Evolutionary conservation across 192 early-diverging fungal genomes (phyloP), one percentile per base, ranked within the genome.

Genomic region (Spinellus fusiger): DNA sequence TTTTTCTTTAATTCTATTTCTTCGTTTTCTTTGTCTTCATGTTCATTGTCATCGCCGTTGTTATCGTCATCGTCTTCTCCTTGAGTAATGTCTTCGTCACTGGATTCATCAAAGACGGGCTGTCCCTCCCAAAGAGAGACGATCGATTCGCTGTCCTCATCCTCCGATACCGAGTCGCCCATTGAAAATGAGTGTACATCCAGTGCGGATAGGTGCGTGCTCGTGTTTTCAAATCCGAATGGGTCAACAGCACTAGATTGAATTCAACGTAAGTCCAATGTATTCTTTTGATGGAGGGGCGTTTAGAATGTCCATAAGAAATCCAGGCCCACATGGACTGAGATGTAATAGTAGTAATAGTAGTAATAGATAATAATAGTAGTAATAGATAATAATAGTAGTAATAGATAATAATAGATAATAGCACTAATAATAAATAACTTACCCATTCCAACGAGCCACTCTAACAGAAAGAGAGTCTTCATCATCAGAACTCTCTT

Each of bases 401-500:
- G 13, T 9, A 37, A 5, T 37, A 37, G 5, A 37, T 13, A 37
- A n/a, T 13, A 37, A 9, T 5, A 13, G 13, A 37, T 37, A 37
- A 37, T 13, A 37, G 13, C 5, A 37, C 5, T 37, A 37, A 37
- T 37, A 37, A 37, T 37, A 37, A 9, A 37, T 9, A 37, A 18
- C 40, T 44, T 44, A 44, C 40, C 40, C 40, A 44, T 44, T 44
- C 40, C 40, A 44, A 18, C 40, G 40, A 44, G 40, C 40, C 10
- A 44, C 40, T 12, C 40, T 12, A 18, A 18, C 40, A 12, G 40
- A 44, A 18, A 44, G 40, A 10, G 40, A 44, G 10, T 16, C 54
- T 26, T 66, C 64, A 16, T 66, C 65, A 15, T 67, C 65, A 28
- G 34, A 58, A 29, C 56, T 53, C 40, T 59, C 54, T 54, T 59